A percentile compares a stretch with the other conserved stretches of the same genome.
phyloP scores from a whole-genome alignment of 345 rosid genomes.

The Rhodomyrtus tomentosa region DNA sequence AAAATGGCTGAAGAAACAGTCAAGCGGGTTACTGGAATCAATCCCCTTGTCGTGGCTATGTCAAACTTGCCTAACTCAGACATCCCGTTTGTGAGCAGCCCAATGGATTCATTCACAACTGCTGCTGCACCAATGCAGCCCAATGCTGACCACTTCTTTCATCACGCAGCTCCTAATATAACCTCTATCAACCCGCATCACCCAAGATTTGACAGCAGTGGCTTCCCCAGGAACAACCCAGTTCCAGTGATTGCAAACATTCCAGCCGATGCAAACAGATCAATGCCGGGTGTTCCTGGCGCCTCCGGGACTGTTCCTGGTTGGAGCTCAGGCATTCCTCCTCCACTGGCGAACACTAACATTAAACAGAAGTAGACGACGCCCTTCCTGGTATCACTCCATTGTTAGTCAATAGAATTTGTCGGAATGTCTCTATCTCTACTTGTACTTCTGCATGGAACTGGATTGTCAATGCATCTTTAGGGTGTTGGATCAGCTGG shows the following conservation, averaged over 20 bases:
- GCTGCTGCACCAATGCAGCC: slow-evolving; percentile 20
- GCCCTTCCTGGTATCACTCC: background rate
- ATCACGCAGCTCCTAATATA: slow-evolving; percentile 20
- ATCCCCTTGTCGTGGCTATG: slow-evolving; percentile 55
- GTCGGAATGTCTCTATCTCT: background rate
- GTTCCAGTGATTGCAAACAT: slow-evolving; percentile 8
- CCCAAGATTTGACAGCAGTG: slow-evolving; percentile 11
- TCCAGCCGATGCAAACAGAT: background rate
- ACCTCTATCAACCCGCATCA: slow-evolving; percentile 16
- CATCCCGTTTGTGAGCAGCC: slow-evolving; percentile 23
- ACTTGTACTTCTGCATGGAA: background rate
- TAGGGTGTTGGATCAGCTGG: background rate
- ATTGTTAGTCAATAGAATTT: background rate
- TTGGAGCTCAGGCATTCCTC: slow-evolving; percentile 10
- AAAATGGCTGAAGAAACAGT: slow-evolving; percentile 99
- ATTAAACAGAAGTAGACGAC: background rate
- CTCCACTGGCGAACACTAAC: background rate
- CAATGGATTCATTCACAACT: slow-evolving; percentile 13
- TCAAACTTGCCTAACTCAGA: slow-evolving; percentile 29
- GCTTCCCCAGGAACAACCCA: slow-evolving; percentile 10
- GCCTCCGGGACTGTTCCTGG: slow-evolving; percentile 1
- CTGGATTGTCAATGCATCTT: background rate
- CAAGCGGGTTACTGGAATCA: slow-evolving; percentile 73
- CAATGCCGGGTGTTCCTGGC: slow-evolving; percentile 5
- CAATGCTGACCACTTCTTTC: slow-evolving; percentile 27